Evolutionary conservation across 2,329 filamentous ascomycete species (phyloP), one percentile per base, ranked within the genome.

Genomic region (Penicillium olsonii): DNA sequence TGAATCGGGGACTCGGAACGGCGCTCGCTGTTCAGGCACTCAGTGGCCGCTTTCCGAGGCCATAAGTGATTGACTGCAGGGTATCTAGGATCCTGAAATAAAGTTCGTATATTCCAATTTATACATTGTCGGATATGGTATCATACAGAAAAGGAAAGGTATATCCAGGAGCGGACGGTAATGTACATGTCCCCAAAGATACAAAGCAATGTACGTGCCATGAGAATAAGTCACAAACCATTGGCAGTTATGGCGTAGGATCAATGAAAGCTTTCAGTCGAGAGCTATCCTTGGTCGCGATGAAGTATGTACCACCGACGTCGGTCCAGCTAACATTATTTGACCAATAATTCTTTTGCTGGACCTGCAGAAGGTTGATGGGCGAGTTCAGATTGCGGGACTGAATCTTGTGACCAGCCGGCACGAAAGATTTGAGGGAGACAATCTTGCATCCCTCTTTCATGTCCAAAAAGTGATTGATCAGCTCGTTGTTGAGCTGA

Each of bases 401-500:
- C 48, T 84, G 85, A 42, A 90, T 87, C 61, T 87, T 87, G 67
- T 91, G 87, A 56, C 87, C 85, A 41, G 87, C 84, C 37, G 89
- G 85, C 12, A 94, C 90, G 67, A 99, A 99, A 1, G 87, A 91
- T 73, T 94, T 95, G 51, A 99, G 80, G 43, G 90, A 96, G 35
- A 97, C 87, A 48, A 99, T 88, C 69, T 88, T 87, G 71, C 88
- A 92, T 2, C 92, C 92, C 46, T 88, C 81, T 72, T 96, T 97
- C 55, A 97, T 77, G 65, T 99, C 94, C 52, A 99, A 76, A 65
- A 99, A 97, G 76, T 95, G 90, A 61, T 90, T 84, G 58, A 92
- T 84, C 38, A 99, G 78, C 54, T 84, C 83, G 65, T 90, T 87
- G 72, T 97, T 99, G 47, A 96, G 82, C 60, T 87, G 81, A 12